These are phyloP conservation scores for Lachnellula occidentalis DNA, from an alignment of 2,329 filamentous ascomycete species.

Conservation along the genomic window DNA sequence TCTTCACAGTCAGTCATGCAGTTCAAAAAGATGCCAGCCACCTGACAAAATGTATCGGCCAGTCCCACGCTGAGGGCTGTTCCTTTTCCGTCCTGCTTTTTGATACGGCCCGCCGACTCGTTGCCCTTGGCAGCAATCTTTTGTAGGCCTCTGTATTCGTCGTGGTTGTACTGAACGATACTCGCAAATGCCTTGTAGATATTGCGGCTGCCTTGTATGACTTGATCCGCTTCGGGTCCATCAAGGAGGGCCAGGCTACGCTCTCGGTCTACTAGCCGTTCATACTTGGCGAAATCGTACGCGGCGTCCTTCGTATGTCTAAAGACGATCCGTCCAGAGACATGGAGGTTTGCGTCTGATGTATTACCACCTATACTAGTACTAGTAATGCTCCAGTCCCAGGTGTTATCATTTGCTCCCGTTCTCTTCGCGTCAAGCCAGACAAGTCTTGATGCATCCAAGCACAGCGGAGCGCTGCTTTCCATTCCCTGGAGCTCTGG, in stretches of 20 bases:
- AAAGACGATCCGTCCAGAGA: constrained; percentile 1
- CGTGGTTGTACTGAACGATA: constrained; percentile 6
- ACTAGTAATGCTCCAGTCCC: constrained; percentile 6
- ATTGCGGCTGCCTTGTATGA: constrained; percentile 4
- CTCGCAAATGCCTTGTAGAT: constrained; percentile 8
- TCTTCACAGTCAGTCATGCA: constrained; percentile 28
- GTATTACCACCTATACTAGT: background rate
- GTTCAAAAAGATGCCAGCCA: constrained; percentile 35
- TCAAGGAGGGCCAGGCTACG: constrained; percentile 2
- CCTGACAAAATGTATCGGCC: constrained; percentile 33
- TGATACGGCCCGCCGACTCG: constrained; percentile 3
- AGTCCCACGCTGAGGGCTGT: constrained; percentile 6
- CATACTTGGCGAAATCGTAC: constrained; percentile 2
- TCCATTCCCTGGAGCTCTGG: constrained; percentile 4
- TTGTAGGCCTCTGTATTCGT: constrained; percentile 4
- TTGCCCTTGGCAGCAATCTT: constrained; percentile 1
- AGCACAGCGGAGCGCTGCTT: constrained; percentile 6
- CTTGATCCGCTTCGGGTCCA: constrained; percentile 1
- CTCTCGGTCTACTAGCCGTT: background rate
- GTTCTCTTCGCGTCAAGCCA: constrained; percentile 3
- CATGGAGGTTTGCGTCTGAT: constrained; percentile 1
- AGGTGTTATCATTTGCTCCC: background rate
- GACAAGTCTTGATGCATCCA: constrained; percentile 5
- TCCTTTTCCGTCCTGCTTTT: background rate
- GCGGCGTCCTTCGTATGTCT: background rate